A percentile compares a stretch with the other conserved stretches of the same genome.
phyloP scores from a whole-genome alignment of 106 monocot species.

The Platanthera guangdongensis region DNA sequence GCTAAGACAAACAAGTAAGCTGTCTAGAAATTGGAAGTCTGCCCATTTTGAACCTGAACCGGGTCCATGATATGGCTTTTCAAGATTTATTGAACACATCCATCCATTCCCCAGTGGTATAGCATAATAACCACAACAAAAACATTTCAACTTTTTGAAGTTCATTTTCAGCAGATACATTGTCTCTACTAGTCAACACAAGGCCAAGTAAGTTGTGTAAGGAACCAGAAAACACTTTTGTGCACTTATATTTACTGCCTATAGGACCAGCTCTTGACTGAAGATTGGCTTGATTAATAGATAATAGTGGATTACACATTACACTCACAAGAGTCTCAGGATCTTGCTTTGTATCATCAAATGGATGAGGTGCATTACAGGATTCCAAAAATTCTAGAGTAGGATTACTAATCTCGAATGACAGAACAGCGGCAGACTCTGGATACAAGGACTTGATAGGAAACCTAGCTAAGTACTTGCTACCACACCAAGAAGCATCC shows the following conservation, averaged over 20 bases:
- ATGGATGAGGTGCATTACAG: conserved; percentile 3
- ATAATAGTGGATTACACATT: conserved; percentile 1
- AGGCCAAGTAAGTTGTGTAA: conserved; percentile 56
- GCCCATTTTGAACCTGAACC: conserved; percentile 44
- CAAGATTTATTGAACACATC: conserved; percentile 52
- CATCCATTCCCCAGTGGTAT: conserved; percentile 70
- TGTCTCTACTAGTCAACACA: conserved; percentile 31
- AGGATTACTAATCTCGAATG: conserved; percentile 53
- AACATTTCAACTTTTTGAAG: conserved; percentile 6
- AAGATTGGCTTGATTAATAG: conserved; percentile 2
- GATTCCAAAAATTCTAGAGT: conserved; percentile 44
- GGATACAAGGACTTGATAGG: conserved; percentile 57
- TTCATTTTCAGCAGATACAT: conserved; percentile 9
- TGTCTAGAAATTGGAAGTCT: conserved; percentile 64
- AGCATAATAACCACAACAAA: conserved; percentile 57
- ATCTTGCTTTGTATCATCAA: conserved; percentile 8
- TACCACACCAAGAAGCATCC: conserved; percentile 23
- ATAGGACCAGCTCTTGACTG: conserved; percentile 5
- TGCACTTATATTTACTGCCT: conserved; percentile 19
- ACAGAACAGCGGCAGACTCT: conserved; percentile 51
- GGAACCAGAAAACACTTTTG: conserved; percentile 56
- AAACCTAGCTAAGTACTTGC: conserved; percentile 39
- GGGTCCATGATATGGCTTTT: conserved; percentile 20
- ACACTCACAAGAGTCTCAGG: conserved; percentile 5
- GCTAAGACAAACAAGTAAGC: conserved; percentile 66